Base-by-base conservation (phyloP, 2,329 filamentous ascomycete genomes). In the Macrophomina phaseolina region DNA sequence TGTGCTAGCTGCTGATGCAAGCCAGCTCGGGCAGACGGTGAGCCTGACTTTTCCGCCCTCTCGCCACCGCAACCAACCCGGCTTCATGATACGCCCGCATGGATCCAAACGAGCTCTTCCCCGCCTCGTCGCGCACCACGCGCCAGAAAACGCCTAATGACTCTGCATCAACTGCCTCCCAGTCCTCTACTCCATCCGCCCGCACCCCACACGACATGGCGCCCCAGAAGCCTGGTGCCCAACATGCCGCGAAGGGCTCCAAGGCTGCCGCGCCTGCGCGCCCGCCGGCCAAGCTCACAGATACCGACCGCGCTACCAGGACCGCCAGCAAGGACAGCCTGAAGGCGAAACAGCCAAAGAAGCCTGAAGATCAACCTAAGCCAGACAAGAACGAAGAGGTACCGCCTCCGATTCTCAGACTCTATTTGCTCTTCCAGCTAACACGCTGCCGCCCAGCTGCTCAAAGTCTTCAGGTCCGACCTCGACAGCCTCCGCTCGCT, bases 401-500 rank as follows among this genome's bases (percentile, higher is more conserved):
- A 58, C 68, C 65, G 11, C 46, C 12, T n/a, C 40, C 60, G 40
- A 28, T 51, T 18, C n/a, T 32, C 16, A 11, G 2, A 7, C n/a
- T 16, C 23, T n/a, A n/a, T 11, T 46, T 18, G 28, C 64, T 42
- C n/a, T 12, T 40, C 18, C 53, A 32, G 67, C 76, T 77, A 70
- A 78, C 69, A 38, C 58, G 34, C 55, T 11, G 23, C 18, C 49
- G 16, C n/a, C 64, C 72, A 80, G 78, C 75, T 80, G 66, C 75
- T 81, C 49, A 77, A 77, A 68, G 68, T 72, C n/a, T 72, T 80
- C 64, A 74, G 72, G 68, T 69, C 80, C 53, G 87, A 90, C 75
- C 83, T 91, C 53, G 84, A 88, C 71, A 83, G 85, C 70, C 85
- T 91, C 68, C 84, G 88, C 70, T 79, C 78, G 36, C 81, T 89